phyloP scores from a whole-genome alignment of 768 basidiomycete species.

The Psilocybe tampanensis region DNA sequence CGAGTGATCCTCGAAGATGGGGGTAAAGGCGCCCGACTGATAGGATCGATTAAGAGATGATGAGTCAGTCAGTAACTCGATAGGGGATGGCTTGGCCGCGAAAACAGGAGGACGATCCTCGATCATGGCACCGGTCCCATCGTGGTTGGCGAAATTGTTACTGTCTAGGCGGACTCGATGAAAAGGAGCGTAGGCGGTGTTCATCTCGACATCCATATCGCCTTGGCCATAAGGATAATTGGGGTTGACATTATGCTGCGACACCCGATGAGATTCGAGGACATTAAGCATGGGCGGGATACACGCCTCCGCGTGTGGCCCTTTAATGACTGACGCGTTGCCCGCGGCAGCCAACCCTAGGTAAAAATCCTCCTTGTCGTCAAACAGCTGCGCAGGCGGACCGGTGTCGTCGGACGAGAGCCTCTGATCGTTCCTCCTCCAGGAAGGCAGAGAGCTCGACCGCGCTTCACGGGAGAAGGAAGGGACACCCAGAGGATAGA shows the following conservation, averaged over 20 bases:
- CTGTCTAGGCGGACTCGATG: constrained; percentile 32
- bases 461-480: constrained; percentile 74
- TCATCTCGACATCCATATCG: constrained; percentile 49
- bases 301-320: constrained; percentile 81
- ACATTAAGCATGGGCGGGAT: constrained; percentile 69
- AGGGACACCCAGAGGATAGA: constrained; percentile 61
- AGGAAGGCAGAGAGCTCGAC: constrained; percentile 70
- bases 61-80: constrained; percentile 25
- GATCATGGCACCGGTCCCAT: constrained; percentile 11
- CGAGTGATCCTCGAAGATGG: constrained; percentile 67
- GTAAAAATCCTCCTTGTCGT: constrained; percentile 56
- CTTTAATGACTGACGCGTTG: constrained; percentile 85
- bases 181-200: constrained; percentile 35
- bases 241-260: constrained; percentile 9
- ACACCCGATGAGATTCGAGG: constrained; percentile 11
- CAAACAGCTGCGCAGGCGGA: constrained; percentile 7
- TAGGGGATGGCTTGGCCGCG: constrained; percentile 16
- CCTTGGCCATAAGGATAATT: constrained; percentile 20
- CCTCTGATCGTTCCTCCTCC: constrained; percentile 70
- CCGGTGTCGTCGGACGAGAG: constrained; percentile 66
- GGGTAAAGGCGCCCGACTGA: constrained; percentile 55
- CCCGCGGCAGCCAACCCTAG: constrained; percentile 76
- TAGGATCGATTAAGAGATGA: constrained; percentile 31
- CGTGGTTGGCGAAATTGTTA: constrained; percentile 13
- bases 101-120: constrained; percentile 11